Base-by-base conservation (phyloP, 1,139 yeast species). In the Pichia sp. region DNA sequence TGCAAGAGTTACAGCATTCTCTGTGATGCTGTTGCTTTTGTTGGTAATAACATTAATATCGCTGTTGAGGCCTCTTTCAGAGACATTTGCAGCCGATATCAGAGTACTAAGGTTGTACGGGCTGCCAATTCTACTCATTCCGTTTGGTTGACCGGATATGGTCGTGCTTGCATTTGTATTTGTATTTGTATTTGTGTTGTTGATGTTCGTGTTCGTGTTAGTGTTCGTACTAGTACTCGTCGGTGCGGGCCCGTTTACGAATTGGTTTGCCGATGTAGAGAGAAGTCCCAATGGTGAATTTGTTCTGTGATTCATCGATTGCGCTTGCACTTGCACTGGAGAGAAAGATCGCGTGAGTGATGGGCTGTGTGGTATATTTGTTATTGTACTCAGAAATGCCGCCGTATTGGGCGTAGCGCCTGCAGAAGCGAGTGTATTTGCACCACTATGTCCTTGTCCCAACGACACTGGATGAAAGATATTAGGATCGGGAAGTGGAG, bases 1-100 rank as follows among this genome's bases (percentile, higher is more conserved):
- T n/a, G n/a, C 24, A 8, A 27, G 20, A 27, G 6, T 15, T 13
- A 15, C 15, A 19, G 13, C 22, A 6, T 18, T n/a, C 23, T 18
- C 12, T 18, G 10, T 17, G 6, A 4, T 24, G 27, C 15, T 24
- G 6, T 23, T 4, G 27, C 14, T 18, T 5, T 12, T 7, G 17
- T 25, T 18, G 9, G 14, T 4, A 18, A 8, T 22, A 4, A 17
- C 17, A 13, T 27, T 13, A 11, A 14, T 24, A 26, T 27, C 11
- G 27, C n/a, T 25, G 27, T 25, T 12, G n/a, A n/a, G 13, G 27
- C 13, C 13, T n/a, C 20, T 9, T 23, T 15, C 22, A 5, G 38
- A 26, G 1, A 35, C 37, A 23, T 30, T 37, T 3, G 46, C 46
- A 8, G 43, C 48, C 9, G 41, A 33, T n/a, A 42, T 31, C 12